Percentiles rank a stretch among this genome's conserved stretches.
Conservation (phyloP, 345 rosid genomes). For the Acer campestre region DNA sequence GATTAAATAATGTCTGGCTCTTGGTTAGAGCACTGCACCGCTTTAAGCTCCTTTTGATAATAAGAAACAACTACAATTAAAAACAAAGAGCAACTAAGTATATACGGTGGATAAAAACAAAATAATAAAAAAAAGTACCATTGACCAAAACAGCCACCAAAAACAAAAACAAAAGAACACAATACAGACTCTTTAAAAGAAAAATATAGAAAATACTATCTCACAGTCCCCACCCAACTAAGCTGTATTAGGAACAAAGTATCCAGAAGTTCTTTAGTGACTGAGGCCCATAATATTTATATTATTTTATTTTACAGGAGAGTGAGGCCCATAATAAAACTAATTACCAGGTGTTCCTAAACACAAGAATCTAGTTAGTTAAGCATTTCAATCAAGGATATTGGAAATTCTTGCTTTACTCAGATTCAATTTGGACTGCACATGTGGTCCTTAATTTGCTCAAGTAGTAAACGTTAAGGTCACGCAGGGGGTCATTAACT, state of each 20-base stretch:
- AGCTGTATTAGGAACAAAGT: background rate
- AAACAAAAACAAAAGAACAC: background rate
- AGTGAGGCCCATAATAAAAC: background rate
- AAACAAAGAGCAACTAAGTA: slow-evolving; percentile 16
- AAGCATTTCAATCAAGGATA: no score
- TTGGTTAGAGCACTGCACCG: slow-evolving; percentile 89
- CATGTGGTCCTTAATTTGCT: no score
- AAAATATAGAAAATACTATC: background rate
- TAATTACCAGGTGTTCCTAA: background rate
- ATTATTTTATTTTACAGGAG: background rate
- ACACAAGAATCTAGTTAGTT: background rate
- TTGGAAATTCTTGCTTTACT: no score
- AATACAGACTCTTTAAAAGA: background rate
- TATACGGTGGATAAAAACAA: slow-evolving; percentile 4
- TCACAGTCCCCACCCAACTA: background rate
- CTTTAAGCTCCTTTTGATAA: slow-evolving; percentile 96
- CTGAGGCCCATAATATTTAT: background rate
- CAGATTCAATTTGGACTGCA: no score
- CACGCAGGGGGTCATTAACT: no score
- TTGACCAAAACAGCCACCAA: background rate
- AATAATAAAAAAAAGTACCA: background rate
- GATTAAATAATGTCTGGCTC: slow-evolving; percentile 79
- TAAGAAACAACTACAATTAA: slow-evolving; percentile 70
- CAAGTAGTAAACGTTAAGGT: no score
- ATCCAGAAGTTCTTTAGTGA: background rate